phyloP scores from a whole-genome alignment of 768 basidiomycete species.

The Collybiopsis confluens region DNA sequence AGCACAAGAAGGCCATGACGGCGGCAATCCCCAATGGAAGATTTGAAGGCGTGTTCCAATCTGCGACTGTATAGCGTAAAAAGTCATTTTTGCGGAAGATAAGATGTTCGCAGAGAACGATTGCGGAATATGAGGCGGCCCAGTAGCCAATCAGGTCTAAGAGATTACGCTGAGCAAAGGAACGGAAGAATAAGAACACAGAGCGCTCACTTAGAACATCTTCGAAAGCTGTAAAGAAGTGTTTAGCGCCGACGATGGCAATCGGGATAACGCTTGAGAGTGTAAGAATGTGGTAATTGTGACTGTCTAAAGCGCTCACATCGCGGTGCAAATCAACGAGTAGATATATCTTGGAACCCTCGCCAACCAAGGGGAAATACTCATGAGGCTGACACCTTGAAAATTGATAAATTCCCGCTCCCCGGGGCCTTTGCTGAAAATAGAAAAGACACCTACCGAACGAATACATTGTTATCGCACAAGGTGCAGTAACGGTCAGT shows the following conservation, averaged over 20 bases:
- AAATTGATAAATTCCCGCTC: background rate
- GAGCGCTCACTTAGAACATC: constrained; percentile 60
- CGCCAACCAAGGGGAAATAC: constrained; percentile 49
- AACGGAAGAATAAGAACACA: constrained; percentile 11
- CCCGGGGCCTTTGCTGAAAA: background rate
- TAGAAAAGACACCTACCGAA: constrained; percentile 36
- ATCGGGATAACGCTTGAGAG: constrained; percentile 55
- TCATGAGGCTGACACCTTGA: constrained; percentile 58
- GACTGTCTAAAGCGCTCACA: constrained; percentile 40
- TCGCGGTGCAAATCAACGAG: constrained; percentile 57
- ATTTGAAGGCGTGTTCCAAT: constrained; percentile 50
- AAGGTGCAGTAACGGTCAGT: constrained; percentile 71
- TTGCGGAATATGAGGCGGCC: constrained; percentile 51
- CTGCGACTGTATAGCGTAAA: constrained; percentile 39
- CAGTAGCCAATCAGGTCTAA: constrained; percentile 52
- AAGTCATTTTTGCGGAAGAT: constrained; percentile 53
- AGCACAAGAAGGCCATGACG: constrained; percentile 41
- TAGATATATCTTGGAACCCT: constrained; percentile 67
- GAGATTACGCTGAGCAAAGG: background rate
- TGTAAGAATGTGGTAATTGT: background rate
- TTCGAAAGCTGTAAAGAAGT: constrained; percentile 59
- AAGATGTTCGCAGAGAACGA: constrained; percentile 64
- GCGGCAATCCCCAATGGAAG: constrained; percentile 67
- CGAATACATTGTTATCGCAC: constrained; percentile 75
- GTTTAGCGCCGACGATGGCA: constrained; percentile 63